Evolutionary conservation across 805 yeast species (phyloP).

Genomic region (Kazachstania psychrophila): DNA sequence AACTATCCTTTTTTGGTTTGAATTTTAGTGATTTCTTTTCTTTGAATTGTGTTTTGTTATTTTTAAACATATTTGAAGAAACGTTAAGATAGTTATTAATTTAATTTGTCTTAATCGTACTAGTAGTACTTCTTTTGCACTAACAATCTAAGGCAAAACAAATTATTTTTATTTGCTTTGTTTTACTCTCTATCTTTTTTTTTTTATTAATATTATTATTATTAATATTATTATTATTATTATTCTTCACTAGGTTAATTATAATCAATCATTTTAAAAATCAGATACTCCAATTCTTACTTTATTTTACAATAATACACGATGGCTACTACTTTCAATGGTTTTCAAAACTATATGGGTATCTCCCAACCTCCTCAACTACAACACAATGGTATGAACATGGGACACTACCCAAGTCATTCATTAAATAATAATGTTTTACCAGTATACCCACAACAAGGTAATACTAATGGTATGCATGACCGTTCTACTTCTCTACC

Average conservation of each 20-base stretch:
- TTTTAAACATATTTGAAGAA: no score
- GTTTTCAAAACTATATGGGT: conserved; percentile 11
- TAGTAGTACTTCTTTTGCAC: no score
- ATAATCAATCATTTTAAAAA: no score
- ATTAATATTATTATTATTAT: no score
- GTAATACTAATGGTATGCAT: background rate
- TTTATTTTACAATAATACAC: background rate
- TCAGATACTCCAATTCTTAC: no score
- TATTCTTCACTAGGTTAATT: no score
- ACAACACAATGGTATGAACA: background rate
- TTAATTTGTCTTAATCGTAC: conserved; percentile 23
- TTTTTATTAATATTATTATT: no score
- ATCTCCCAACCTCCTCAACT: conserved; percentile 4
- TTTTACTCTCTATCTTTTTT: no score
- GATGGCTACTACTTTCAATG: conserved; percentile 9
- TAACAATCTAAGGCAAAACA: no score
- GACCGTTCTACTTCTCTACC: conserved; percentile 8
- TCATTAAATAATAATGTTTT: background rate
- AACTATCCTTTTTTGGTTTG: background rate
- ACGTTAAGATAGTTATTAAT: conserved; percentile 26
- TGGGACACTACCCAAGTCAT: background rate
- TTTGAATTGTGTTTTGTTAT: background rate
- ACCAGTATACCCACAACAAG: background rate
- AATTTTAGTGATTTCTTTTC: background rate
- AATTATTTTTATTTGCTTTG: no score